Evolutionary conservation across 768 basidiomycete species (phyloP), one percentile per base, ranked within the genome.

Genomic region (Clitopilus hobsonii): DNA sequence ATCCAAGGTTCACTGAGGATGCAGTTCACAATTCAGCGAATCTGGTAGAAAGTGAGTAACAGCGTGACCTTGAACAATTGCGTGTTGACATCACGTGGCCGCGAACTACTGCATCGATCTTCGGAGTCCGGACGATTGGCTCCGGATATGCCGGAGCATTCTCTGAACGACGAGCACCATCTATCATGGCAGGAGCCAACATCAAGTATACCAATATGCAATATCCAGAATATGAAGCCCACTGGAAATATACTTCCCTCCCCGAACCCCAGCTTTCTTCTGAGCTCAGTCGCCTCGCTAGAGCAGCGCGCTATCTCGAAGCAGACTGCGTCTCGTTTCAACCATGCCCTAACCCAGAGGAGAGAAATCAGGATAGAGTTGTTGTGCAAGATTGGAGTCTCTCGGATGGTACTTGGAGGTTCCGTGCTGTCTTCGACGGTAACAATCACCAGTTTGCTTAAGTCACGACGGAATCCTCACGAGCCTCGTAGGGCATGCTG

Each of bases 341-440:
- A 57, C 80, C 81, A 22, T 77, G 73, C 57, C 69, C 70, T 1
- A 65, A 73, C 28, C 74, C 72, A 16, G 67, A 69, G 28, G 65
- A 68, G 22, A 60, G 65, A 5, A 77, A 66, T 56, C 80, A 83
- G 60, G 81, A 83, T 63, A 72, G 81, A 18, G 72, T 69, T 58
- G 63, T 71, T 20, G 67, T 77, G 38, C 61, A 71, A 27, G 67
- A 78, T 48, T 78, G 76, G 75, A 52, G 56, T 6, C 56, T 79
- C 7, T 18, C 61, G 10, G 69, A 67, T 52, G 74, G 74, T 5
- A 66, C 58, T 14, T 82, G 79, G 78, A 60, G 64, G 1, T 77
- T 81, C 52, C 69, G 74, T 24, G 78, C 70, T 25, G 61, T 82
- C 16, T 78, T 80, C 57, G 80, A 83, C 55, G 80, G 81, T 73